Percentiles rank a stretch among this genome's conserved stretches.
These are phyloP conservation scores for Spathaspora girioi DNA, from an alignment of 805 yeast genomes.

Conservation along the genomic window DNA sequence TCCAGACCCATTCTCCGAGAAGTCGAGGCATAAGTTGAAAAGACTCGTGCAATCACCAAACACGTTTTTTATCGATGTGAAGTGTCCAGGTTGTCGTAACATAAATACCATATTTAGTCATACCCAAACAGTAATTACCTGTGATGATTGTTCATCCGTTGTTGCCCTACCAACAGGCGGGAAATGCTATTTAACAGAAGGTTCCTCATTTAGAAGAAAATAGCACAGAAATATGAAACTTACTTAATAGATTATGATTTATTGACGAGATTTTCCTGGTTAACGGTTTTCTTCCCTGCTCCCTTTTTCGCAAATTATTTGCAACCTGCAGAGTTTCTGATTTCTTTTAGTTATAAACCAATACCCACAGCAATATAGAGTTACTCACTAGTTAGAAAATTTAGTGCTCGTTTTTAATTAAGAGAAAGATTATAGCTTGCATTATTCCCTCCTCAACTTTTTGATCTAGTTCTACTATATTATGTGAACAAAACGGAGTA, in stretches of 20 bases:
- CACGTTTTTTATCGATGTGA: slow-evolving; percentile 41
- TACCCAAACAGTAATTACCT: slow-evolving; percentile 41
- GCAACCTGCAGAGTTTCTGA: neutral
- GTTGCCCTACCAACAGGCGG: slow-evolving; percentile 42
- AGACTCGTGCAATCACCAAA: slow-evolving; percentile 39
- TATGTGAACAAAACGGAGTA: too few species aligned
- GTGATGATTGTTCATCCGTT: slow-evolving; percentile 38
- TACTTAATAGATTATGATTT: too few species aligned
- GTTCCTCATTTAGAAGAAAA: slow-evolving; percentile 40
- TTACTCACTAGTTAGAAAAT: too few species aligned
- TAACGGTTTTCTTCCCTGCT: neutral
- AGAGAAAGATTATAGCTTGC: neutral
- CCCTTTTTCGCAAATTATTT: neutral
- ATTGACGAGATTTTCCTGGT: neutral
- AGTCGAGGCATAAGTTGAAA: slow-evolving; percentile 36
- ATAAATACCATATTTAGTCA: slow-evolving; percentile 41
- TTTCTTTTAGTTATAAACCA: too few species aligned
- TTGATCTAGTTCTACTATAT: too few species aligned
- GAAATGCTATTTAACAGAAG: slow-evolving; percentile 42
- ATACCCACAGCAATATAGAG: too few species aligned
- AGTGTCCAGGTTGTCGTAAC: slow-evolving; percentile 41
- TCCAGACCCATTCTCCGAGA: slow-evolving; percentile 37
- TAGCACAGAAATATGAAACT: slow-evolving; percentile 8
- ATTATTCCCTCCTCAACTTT: too few species aligned
- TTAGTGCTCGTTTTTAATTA: neutral